Conservation (phyloP, 495 filamentous ascomycete species). For the Aspergillus kassunensis region DNA sequence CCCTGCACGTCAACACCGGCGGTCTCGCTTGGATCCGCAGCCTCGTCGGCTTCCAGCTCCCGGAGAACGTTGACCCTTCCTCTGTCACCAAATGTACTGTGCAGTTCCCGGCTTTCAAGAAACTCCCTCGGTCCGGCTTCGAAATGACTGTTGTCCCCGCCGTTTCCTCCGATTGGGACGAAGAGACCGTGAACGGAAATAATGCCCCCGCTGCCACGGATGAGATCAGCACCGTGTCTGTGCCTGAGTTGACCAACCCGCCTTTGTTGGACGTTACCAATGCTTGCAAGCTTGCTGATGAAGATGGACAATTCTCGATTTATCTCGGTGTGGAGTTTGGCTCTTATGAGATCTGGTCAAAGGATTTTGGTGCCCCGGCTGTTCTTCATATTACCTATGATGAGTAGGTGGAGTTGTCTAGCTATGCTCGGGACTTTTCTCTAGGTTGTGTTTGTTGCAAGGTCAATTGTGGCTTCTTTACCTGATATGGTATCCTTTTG, state of each 20-base stretch:
- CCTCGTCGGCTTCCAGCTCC: slow-evolving; percentile 15
- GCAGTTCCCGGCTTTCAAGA: slow-evolving; percentile 15
- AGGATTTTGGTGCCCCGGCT: slow-evolving; percentile 16
- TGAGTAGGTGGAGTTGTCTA: too few species aligned
- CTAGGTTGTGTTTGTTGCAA: too few species aligned
- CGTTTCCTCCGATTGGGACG: slow-evolving; percentile 13
- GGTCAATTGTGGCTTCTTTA: too few species aligned
- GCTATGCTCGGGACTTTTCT: too few species aligned
- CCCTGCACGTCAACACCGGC: slow-evolving; percentile 10
- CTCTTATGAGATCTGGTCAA: slow-evolving; percentile 15
- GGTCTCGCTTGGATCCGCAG: slow-evolving; percentile 7
- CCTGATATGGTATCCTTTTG: too few species aligned
- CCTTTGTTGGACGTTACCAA: slow-evolving; percentile 10
- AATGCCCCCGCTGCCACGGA: slow-evolving; percentile 8
- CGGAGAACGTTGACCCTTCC: neutral
- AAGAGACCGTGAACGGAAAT: slow-evolving; percentile 12
- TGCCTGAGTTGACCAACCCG: slow-evolving; percentile 6
- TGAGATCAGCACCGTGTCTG: neutral
- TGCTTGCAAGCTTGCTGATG: slow-evolving; percentile 7
- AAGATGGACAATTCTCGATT: slow-evolving; percentile 9
- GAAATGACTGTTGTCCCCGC: slow-evolving; percentile 14
- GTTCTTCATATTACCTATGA: slow-evolving; percentile 10
- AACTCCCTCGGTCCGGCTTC: neutral
- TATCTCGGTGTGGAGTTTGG: slow-evolving; percentile 11
- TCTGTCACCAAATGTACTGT: slow-evolving; percentile 10